phyloP scores from a whole-genome alignment of 805 yeast species.

The Sungouiella thailandica region DNA sequence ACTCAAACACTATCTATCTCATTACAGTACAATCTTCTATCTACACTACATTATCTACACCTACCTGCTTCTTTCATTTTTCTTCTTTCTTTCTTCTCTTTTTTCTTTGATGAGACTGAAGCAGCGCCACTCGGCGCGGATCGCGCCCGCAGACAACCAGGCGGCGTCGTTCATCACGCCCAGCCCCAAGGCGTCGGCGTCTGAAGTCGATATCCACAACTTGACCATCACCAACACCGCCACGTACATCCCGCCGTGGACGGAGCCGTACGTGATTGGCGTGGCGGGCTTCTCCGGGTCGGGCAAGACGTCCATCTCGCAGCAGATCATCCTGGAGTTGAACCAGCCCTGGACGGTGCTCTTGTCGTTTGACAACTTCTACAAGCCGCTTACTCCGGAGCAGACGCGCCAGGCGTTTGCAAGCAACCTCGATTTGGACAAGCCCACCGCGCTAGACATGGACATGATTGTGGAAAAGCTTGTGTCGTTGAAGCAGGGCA shows the following conservation, averaged over 20 bases:
- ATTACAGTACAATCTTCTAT: no score
- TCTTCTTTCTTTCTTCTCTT: no score
- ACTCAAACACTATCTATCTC: no score
- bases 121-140: constrained; percentile 15
- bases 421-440: constrained; percentile 79
- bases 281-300: constrained; percentile 74
- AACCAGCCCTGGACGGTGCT: constrained; percentile 95
- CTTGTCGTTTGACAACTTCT: constrained; percentile 86
- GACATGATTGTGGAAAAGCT: constrained; percentile 66
- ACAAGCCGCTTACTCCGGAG: constrained; percentile 64
- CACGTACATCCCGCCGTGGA: constrained; percentile 72
- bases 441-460: constrained; percentile 78
- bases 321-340: constrained; percentile 66
- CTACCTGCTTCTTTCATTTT: no score
- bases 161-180: constrained; percentile 21
- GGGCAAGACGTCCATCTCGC: constrained; percentile 91
- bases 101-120: neutral
- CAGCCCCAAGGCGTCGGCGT: constrained; percentile 1
- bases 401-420: constrained; percentile 60
- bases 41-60: no score
- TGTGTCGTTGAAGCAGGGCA: constrained; percentile 63
- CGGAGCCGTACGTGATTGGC: constrained; percentile 81
- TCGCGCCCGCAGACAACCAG: constrained; percentile 21
- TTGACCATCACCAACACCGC: neutral
- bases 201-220: neutral